Evolutionary conservation across 1,284 basidiomycete genomes (phyloP).

Genomic region (Ceratobasidium sp.): DNA sequence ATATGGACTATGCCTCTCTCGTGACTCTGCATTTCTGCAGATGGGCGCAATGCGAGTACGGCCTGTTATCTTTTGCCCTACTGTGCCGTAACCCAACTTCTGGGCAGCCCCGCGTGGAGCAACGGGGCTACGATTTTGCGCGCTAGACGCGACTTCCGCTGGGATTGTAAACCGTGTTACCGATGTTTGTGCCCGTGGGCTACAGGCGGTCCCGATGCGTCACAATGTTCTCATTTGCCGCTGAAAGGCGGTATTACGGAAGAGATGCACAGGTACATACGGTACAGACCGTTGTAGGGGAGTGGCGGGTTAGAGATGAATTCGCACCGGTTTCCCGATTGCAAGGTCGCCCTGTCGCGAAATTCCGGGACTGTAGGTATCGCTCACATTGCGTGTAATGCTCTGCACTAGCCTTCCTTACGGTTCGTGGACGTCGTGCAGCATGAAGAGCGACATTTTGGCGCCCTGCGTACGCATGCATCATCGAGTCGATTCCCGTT

Average conservation of each 20-base stretch:
- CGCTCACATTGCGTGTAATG: neutral
- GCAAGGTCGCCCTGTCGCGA: neutral
- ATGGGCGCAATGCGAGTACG: constrained; percentile 3
- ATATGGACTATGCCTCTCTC: neutral
- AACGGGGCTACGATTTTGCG: constrained; percentile 14
- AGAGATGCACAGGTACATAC: neutral
- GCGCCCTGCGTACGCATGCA: constrained; percentile 25
- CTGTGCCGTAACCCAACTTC: constrained; percentile 6
- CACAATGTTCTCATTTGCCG: neutral
- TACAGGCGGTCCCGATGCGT: constrained; percentile 7
- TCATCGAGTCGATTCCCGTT: constrained; percentile 12
- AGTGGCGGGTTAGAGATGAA: neutral
- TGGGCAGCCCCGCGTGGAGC: constrained; percentile 24
- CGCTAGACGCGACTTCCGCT: constrained; percentile 16
- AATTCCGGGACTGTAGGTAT: neutral
- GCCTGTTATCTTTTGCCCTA: neutral
- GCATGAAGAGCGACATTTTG: constrained; percentile 2
- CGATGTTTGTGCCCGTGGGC: constrained; percentile 24
- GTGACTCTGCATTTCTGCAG: constrained; percentile 9
- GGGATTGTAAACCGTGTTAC: neutral
- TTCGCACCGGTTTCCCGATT: constrained; percentile 18
- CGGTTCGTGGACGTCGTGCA: neutral
- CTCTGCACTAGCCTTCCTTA: too few species aligned
- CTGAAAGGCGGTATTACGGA: constrained; percentile 12
- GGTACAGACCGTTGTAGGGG: constrained; percentile 16